A percentile compares a stretch with the other conserved stretches of the same genome.
Conservation (phyloP, 2,329 filamentous ascomycete species). For the Beauveria pseudobassiana region DNA sequence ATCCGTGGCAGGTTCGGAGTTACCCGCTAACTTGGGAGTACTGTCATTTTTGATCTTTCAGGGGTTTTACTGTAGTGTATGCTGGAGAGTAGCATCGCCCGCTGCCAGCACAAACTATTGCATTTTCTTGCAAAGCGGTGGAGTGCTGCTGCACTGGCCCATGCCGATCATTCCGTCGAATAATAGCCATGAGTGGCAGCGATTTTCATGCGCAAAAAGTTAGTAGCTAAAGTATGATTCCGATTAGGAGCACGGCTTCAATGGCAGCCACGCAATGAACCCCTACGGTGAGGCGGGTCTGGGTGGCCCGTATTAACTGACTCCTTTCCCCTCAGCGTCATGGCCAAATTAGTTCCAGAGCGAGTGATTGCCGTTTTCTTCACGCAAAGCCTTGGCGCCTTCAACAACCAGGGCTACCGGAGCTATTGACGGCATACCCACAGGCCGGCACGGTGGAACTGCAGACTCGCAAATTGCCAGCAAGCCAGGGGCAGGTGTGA, state of each 20-base stretch:
- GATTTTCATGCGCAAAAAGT: too few species aligned
- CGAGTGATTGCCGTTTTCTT: background rate
- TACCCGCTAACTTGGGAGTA: background rate
- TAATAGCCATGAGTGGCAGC: background rate
- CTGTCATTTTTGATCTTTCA: too few species aligned
- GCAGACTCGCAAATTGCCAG: background rate
- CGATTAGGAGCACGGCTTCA: background rate
- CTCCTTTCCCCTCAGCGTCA: background rate
- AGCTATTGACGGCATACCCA: background rate
- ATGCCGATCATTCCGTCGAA: background rate
- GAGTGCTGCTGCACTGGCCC: background rate
- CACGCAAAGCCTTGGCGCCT: background rate
- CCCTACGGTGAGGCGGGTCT: slow-evolving; percentile 1
- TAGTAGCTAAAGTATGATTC: too few species aligned
- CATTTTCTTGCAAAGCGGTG: background rate
- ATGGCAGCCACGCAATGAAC: background rate
- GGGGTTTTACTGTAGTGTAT: too few species aligned
- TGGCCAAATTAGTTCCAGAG: background rate
- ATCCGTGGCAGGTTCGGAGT: background rate
- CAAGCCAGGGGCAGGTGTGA: background rate
- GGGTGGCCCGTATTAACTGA: background rate
- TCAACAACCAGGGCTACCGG: background rate
- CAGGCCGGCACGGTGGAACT: background rate
- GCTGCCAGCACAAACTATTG: background rate
- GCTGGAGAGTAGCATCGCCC: background rate